Percentiles rank a stretch among this genome's conserved stretches.
phyloP scores from a whole-genome alignment of 2,329 filamentous ascomycete genomes.

The Cladosporium velox region DNA sequence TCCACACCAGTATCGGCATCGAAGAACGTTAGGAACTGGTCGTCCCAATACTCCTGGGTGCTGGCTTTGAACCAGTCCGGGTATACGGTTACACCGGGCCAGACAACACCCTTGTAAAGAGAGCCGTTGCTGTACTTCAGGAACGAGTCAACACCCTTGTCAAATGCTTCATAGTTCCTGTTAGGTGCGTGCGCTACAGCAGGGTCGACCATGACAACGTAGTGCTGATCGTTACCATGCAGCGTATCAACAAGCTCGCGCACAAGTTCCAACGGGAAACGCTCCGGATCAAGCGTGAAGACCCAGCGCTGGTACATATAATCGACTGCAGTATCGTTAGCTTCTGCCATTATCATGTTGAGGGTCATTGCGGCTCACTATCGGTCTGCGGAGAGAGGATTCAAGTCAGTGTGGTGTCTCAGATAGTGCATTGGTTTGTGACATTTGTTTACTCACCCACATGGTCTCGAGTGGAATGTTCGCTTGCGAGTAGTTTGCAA shows the following conservation, averaged over 20 bases:
- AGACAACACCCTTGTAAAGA: slow-evolving; percentile 66
- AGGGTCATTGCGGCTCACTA: slow-evolving; percentile 47
- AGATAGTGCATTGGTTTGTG: neutral
- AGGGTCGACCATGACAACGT: slow-evolving; percentile 72
- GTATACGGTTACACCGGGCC: slow-evolving; percentile 61
- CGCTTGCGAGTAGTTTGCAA: slow-evolving; percentile 65
- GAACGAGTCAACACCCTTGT: slow-evolving; percentile 62
- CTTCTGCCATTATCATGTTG: slow-evolving; percentile 43
- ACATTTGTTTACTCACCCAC: slow-evolving; percentile 27
- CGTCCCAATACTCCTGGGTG: slow-evolving; percentile 68
- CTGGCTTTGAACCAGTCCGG: slow-evolving; percentile 72
- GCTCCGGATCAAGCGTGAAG: slow-evolving; percentile 65
- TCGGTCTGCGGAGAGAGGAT: slow-evolving; percentile 22
- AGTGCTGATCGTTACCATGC: slow-evolving; percentile 38
- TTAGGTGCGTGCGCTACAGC: slow-evolving; percentile 47
- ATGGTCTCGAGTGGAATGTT: slow-evolving; percentile 58
- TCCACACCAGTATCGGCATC: slow-evolving; percentile 64
- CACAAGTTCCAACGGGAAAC: slow-evolving; percentile 64
- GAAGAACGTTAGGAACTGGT: slow-evolving; percentile 68
- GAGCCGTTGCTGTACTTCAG: slow-evolving; percentile 57
- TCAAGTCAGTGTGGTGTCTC: neutral
- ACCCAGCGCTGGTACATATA: slow-evolving; percentile 52
- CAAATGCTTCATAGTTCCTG: slow-evolving; percentile 57
- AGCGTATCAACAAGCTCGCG: slow-evolving; percentile 64
- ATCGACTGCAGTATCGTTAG: slow-evolving; percentile 30